Evolutionary conservation across 2,329 filamentous ascomycete genomes (phyloP).

Genomic region (Pezicula radicicola): DNA sequence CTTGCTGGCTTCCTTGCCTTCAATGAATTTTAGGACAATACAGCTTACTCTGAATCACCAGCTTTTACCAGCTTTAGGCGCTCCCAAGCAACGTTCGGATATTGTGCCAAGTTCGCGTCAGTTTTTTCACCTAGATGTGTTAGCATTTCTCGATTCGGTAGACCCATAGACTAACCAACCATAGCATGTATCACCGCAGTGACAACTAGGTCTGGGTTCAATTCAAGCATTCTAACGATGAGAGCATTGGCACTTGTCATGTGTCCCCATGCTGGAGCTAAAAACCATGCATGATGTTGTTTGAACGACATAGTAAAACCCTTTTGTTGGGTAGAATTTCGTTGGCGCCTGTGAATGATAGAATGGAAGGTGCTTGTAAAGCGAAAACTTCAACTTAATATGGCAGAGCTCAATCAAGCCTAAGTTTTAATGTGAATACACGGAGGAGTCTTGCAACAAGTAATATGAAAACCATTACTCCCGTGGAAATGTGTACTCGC

Average conservation of each 20-base stretch:
- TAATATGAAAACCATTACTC: too few relatives aligned
- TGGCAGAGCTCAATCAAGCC: too few relatives aligned
- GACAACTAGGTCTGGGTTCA: conserved; percentile 2
- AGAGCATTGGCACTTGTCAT: conserved; percentile 5
- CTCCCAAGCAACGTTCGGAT: neutral
- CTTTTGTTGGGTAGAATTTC: neutral
- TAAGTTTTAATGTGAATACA: too few relatives aligned
- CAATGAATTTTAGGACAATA: neutral
- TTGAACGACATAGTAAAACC: conserved; percentile 2
- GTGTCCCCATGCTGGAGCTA: conserved; percentile 3
- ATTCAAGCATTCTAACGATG: conserved; percentile 4
- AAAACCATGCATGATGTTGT: conserved; percentile 3
- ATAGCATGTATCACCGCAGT: conserved; percentile 3
- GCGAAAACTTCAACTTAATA: too few relatives aligned
- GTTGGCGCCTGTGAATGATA: too few relatives aligned
- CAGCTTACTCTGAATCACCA: conserved; percentile 1
- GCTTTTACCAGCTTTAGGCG: neutral
- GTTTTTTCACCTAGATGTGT: neutral
- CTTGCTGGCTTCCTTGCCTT: too few relatives aligned
- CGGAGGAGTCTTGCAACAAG: too few relatives aligned
- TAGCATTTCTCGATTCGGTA: neutral
- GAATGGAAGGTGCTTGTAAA: too few relatives aligned
- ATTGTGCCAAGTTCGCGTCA: conserved; percentile 1
- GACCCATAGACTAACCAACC: neutral
- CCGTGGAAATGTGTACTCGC: too few relatives aligned